These are phyloP conservation scores for Monosporascus ibericus DNA, from an alignment of 2,329 filamentous ascomycete genomes.

Conservation along the genomic window DNA sequence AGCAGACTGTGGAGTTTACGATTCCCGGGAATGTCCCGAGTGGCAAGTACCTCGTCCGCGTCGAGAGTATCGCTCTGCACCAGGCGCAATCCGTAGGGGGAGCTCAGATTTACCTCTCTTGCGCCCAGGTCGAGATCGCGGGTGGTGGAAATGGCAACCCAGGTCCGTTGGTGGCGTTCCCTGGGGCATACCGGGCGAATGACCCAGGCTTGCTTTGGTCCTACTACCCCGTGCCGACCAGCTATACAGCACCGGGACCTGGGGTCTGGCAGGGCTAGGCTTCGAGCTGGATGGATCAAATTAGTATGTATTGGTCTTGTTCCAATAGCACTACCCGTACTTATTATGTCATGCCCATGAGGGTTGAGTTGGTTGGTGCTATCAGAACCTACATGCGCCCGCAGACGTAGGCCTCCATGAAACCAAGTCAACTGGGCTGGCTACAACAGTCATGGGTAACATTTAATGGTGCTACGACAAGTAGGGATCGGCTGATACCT, in stretches of 20 bases:
- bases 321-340: no score
- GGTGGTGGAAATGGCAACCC: conserved; percentile 22
- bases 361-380: no score
- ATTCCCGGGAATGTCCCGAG: conserved; percentile 26
- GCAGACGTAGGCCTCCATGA: no score
- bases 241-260: conserved; percentile 21
- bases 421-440: no score
- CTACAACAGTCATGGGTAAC: no score
- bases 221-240: conserved; percentile 21
- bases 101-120: conserved; percentile 28
- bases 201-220: conserved; percentile 22
- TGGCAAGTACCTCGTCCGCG: conserved; percentile 30
- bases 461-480: no score
- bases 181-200: conserved; percentile 23
- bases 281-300: no score
- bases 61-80: conserved; percentile 30
- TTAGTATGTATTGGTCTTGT: no score
- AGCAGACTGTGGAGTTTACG: conserved; percentile 23
- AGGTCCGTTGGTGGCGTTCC: conserved; percentile 22
- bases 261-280: conserved; percentile 6
- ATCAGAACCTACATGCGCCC: no score
- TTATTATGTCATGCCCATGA: no score
- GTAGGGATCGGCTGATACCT: no score
- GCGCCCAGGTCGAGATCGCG: conserved; percentile 24
- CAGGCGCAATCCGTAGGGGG: conserved; percentile 23